Evolutionary conservation across 129 eudicot species (phyloP).

Genomic region (Erigeron canadensis): DNA sequence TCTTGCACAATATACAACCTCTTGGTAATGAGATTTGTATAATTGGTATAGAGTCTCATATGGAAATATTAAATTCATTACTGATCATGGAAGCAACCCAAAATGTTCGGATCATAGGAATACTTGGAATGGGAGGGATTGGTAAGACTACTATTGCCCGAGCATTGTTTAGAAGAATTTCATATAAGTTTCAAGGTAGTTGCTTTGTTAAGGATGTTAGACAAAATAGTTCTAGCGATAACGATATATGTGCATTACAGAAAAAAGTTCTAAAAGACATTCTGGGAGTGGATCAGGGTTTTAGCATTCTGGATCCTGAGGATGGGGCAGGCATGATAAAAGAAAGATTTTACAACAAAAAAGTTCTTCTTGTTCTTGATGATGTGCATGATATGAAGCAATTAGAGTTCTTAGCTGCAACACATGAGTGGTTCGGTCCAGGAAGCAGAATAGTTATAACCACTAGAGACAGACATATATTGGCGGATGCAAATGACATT

Average conservation of each 20-base stretch:
- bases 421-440: neutral
- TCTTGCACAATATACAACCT: neutral
- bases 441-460: conserved; percentile 14
- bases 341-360: neutral
- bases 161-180: neutral
- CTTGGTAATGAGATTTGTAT: neutral
- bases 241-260: neutral
- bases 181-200: neutral
- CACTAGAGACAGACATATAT: neutral
- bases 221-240: neutral
- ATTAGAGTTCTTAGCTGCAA: neutral
- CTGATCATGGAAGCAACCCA: neutral
- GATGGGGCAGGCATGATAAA: neutral
- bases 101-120: neutral
- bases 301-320: neutral
- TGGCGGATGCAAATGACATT: neutral
- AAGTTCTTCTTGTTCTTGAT: conserved; percentile 15
- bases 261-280: neutral
- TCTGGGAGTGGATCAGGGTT: neutral
- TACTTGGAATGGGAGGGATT: neutral
- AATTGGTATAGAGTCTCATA: neutral
- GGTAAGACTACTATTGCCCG: conserved; percentile 3
- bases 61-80: neutral
- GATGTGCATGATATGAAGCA: conserved; percentile 1
- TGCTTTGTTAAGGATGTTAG: neutral